Percentiles rank a stretch among this genome's conserved stretches.
Evolutionary conservation across 495 filamentous ascomycete species (phyloP).

Genomic region (Talaromyces proteolyticus): DNA sequence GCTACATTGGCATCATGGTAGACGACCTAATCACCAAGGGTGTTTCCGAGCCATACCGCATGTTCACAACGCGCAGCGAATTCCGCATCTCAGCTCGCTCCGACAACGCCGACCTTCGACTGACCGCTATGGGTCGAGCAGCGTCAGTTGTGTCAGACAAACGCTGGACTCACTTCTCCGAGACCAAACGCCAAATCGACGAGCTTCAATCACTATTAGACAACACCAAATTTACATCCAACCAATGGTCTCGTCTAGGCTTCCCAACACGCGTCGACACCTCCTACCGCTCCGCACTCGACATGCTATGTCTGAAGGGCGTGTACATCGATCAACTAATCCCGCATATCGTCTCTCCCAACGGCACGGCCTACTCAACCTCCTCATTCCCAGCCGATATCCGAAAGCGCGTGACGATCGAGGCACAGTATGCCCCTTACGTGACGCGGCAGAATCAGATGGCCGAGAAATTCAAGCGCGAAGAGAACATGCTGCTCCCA

Average conservation of each 20-base stretch:
- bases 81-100: slow-evolving; percentile 87
- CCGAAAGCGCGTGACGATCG: slow-evolving; percentile 64
- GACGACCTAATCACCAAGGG: slow-evolving; percentile 97
- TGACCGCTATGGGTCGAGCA: slow-evolving; percentile 71
- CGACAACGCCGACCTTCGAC: slow-evolving; percentile 87
- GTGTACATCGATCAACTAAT: slow-evolving; percentile 51
- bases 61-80: slow-evolving; percentile 96
- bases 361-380: slow-evolving; percentile 31
- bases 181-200: slow-evolving; percentile 55
- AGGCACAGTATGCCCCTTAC: slow-evolving; percentile 81
- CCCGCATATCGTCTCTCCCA: slow-evolving; percentile 38
- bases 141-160: slow-evolving; percentile 74
- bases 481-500: slow-evolving; percentile 71
- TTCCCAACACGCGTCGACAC: slow-evolving; percentile 59
- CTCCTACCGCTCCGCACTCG: slow-evolving; percentile 59
- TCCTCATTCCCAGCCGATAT: slow-evolving; percentile 49
- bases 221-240: slow-evolving; percentile 44
- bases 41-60: slow-evolving; percentile 93
- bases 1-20: slow-evolving; percentile 98
- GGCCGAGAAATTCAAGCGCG: slow-evolving; percentile 60
- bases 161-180: slow-evolving; percentile 67
- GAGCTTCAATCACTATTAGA: slow-evolving; percentile 57
- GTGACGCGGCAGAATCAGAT: slow-evolving; percentile 60
- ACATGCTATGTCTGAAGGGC: slow-evolving; percentile 61
- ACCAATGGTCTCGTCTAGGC: slow-evolving; percentile 63